A percentile compares a stretch with the other conserved stretches of the same genome.
Conservation (phyloP, 2,329 filamentous ascomycete species). For the Xylaria sp. region DNA sequence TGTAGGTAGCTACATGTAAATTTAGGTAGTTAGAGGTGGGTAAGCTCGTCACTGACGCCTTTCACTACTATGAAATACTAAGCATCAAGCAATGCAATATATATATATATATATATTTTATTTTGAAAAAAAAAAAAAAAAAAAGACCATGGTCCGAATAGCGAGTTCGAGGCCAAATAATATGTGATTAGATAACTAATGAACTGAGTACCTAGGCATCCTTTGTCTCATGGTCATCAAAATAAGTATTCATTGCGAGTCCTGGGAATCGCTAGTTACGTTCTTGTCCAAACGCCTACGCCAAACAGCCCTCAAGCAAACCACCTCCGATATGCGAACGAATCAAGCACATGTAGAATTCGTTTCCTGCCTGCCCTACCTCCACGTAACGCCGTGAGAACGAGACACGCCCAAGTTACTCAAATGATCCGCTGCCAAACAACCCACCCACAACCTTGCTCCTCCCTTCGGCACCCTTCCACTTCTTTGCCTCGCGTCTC, state of each 20-base stretch:
- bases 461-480: conserved; percentile 67
- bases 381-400: background rate
- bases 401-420: conserved; percentile 48
- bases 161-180: too few species aligned
- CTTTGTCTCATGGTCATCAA: background rate
- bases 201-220: too few species aligned
- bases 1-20: too few species aligned
- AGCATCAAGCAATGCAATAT: too few species aligned
- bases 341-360: background rate
- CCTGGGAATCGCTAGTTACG: background rate
- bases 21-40: too few species aligned
- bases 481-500: conserved; percentile 68
- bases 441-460: conserved; percentile 68
- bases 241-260: background rate
- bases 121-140: too few species aligned
- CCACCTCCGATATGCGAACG: background rate
- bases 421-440: conserved; percentile 67
- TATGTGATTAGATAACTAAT: too few species aligned
- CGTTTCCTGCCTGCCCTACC: background rate
- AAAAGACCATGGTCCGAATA: too few species aligned
- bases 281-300: conserved; percentile 26
- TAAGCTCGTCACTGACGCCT: too few species aligned
- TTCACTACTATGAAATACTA: too few species aligned
- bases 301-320: background rate
- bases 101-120: too few species aligned